Percentiles rank a stretch among this genome's conserved stretches.
These are phyloP conservation scores for Geotrichum bryndzae DNA, from an alignment of 1,139 yeast species.

Conservation along the genomic window DNA sequence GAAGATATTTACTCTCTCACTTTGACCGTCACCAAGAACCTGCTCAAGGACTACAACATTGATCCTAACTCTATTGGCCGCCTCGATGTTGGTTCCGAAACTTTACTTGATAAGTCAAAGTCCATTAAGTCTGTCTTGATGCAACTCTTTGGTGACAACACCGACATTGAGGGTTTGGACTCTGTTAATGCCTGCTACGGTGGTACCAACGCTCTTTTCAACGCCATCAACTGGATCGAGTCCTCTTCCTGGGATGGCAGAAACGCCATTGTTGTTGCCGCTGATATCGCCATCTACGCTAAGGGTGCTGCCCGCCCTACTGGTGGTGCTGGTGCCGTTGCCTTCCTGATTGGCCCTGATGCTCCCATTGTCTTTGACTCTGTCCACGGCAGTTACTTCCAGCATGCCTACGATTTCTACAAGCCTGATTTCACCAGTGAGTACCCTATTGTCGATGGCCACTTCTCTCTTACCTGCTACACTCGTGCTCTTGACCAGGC, in stretches of 20 bases:
- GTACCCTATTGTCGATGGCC: slow-evolving; percentile 97
- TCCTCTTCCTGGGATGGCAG: slow-evolving; percentile 98
- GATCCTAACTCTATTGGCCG: slow-evolving; percentile 84
- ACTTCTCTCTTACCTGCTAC: slow-evolving; percentile 89
- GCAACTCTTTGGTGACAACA: slow-evolving; percentile 86
- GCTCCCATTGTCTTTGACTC: slow-evolving; percentile 93
- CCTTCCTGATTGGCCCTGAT: slow-evolving; percentile 92
- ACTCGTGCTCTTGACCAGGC: slow-evolving; percentile 88
- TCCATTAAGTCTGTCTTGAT: slow-evolving; percentile 93
- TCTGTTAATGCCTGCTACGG: slow-evolving; percentile 98
- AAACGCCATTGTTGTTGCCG: slow-evolving; percentile 93
- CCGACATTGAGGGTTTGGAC: slow-evolving; percentile 94
- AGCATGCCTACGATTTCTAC: slow-evolving; percentile 95
- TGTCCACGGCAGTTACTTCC: slow-evolving; percentile 87
- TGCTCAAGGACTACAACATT: slow-evolving; percentile 73
- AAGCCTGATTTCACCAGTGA: slow-evolving; percentile 96
- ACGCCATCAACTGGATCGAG: slow-evolving; percentile 93
- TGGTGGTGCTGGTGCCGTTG: slow-evolving; percentile 98
- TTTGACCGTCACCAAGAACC: slow-evolving; percentile 71
- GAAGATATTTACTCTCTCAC: slow-evolving; percentile 94
- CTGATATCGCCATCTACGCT: slow-evolving; percentile 96
- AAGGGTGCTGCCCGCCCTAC: slow-evolving; percentile 99
- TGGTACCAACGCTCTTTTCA: slow-evolving; percentile 93
- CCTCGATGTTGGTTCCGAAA: slow-evolving; percentile 97
- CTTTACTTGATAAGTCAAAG: slow-evolving; percentile 93